Base-by-base conservation (phyloP, 805 yeast genomes). In the Huiozyma naganishii region DNA sequence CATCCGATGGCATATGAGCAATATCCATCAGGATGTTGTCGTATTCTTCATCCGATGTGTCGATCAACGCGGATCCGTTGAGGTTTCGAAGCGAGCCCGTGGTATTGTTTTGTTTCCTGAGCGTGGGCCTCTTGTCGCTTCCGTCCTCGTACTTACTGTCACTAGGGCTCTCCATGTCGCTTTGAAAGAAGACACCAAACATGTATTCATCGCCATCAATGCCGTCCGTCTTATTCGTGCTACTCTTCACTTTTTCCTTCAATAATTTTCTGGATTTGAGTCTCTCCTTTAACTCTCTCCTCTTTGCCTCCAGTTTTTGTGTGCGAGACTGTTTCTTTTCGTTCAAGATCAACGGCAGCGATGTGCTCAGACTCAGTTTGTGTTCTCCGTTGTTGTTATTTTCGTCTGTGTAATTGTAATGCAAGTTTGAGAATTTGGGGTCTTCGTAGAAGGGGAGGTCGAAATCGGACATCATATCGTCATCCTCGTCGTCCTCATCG, bases 381-480 rank as follows among this genome's bases (percentile, higher is more conserved):
- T 64, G 64, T 46, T 58, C 65, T 17, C 23, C 23, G 23, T 17
- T 17, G 23, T 17, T 17, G 23, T 17, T 17, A 33, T 49, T 52
- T 13, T 53, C 55, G 45, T 57, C 63, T 40, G 53, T 52, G 42
- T 60, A 59, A 17, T 17, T 17, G 42, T 59, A 61, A 40, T 61
- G 53, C 12, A 62, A 45, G 41, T 55, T 59, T 2, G 65, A 58
- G 48, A 62, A 60, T 46, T 59, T 62, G 1, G 69, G 64, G 50
- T 68, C 72, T 48, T 68, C 71, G 48, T 66, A 68, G 50, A 59
- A 68, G 2, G 72, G 71, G 41, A 66, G 59, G 48, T 59, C 61
- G 39, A 66, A 67, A 36, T 59, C 67, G 8, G 53, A 50, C 53
- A 54, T 63, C 23, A 53, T 54, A 34, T 54, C 65, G 39, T 57